Evolutionary conservation across 306 rosid genomes (phyloP), one percentile per base, ranked within the genome.

Genomic region (Vachellia pachyceras): DNA sequence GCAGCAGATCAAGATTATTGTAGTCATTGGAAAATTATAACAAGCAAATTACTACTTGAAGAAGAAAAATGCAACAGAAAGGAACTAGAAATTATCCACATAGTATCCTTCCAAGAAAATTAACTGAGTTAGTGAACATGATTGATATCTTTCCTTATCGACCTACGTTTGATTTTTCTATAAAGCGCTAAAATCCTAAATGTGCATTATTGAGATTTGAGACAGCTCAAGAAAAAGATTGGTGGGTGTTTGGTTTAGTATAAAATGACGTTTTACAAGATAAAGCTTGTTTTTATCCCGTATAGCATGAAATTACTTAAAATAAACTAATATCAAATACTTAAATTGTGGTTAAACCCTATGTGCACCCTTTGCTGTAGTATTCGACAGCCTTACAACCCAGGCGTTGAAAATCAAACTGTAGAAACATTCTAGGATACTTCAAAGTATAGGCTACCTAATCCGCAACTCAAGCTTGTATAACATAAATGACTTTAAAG

Each of bases 11-110:
- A 70, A 69, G 60, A 73, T 5, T 17, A 17, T n/a, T 36, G 60
- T 60, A 15, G 35, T 67, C 74, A 45, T 72, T 35, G 22, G 29
- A 47, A 57, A 66, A 60, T 29, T 67, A 10, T 58, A 58, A 9
- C 17, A 60, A 25, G 9, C 18, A 60, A 60, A 60, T 23, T 13
- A 11, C 17, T 25, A 11, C 36, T 60, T 10, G 7, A 23, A 40
- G 46, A 10, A 23, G 14, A 23, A 60, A 65, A 41, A 72, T 39
- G 77, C 70, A 58, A 50, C 54, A 73, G 60, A 78, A 82, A 70
- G 63, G 45, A 50, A 25, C 71, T 78, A 41, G 1, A 58, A 69
- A 25, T 67, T 13, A 13, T 29, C 40, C n/a, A 33, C 68, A 20
- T 20, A 18, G 20, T 5, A 12, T 5, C 3, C n/a, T 61, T 61